Base-by-base conservation (phyloP, 768 basidiomycete genomes). In the Lactarius indigo region DNA sequence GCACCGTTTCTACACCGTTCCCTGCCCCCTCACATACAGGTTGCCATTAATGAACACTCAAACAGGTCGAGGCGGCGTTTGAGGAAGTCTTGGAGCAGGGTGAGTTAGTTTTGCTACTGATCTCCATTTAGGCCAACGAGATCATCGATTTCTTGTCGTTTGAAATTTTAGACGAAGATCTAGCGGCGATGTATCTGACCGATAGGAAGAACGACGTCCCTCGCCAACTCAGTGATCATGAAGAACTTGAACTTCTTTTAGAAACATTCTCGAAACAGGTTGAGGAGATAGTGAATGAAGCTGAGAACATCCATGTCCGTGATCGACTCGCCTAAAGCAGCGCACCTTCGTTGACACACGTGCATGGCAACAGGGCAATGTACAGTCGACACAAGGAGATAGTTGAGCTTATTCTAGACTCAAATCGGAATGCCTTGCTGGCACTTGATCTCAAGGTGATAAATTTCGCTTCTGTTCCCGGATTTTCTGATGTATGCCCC, bases 301-400 rank as follows among this genome's bases (percentile, higher is more conserved):
- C 92, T 5, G 91, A 93, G 74, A 93, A 84, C 66, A 94, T 89
- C 5, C 87, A 93, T 74, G 92, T 92, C 72, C 63, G 80, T 74
- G 28, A 41, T 61, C 58, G 52, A 33, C 17, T 47, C 26, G 20
- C 52, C 59, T 30, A 28, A 18, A 31, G 26, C 20, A 33, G 52
- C 17, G 5, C n/a, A 0, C 44, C 33, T 18, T 44, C 18, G 15
- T 52, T 47, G 50, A 62, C n/a, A 17, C 50, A 56, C 59, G 54
- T 39, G 37, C 54, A 61, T 65, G 56, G 7, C 30, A 10, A 33
- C 69, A 94, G 94, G 86, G 83, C 63, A 98, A 98, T 74, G 92
- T 98, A 44, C 91, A 95, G 78, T 94, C 95, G 15, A 98, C 96
- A 0, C 96, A 98, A 80, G 96, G 96, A 98, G 78, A 98, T 98